A percentile compares a stretch with the other conserved stretches of the same genome.
phyloP scores from a whole-genome alignment of 1,284 basidiomycete genomes.

The Naganishia sp. region DNA sequence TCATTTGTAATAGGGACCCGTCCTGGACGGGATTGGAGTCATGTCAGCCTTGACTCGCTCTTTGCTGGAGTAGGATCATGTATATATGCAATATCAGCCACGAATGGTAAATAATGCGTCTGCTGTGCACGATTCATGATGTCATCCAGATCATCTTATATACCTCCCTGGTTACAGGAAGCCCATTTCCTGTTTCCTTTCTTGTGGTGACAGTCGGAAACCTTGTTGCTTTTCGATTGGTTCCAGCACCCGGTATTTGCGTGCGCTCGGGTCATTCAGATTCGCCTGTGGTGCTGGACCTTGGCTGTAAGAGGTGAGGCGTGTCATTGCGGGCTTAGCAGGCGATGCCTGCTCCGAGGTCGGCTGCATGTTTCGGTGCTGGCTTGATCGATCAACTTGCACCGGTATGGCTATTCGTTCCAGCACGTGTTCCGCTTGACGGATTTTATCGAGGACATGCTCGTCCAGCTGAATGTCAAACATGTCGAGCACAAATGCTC shows the following conservation, averaged over 20 bases:
- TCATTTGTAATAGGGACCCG: neutral
- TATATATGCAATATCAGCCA: no score
- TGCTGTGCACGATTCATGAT: no score
- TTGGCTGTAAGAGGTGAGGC: constrained; percentile 1
- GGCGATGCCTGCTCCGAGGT: neutral
- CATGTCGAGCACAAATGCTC: constrained; percentile 87
- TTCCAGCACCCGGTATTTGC: neutral
- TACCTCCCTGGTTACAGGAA: no score
- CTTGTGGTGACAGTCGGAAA: neutral
- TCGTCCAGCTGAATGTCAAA: constrained; percentile 73
- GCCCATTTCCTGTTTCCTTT: no score
- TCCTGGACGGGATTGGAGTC: no score
- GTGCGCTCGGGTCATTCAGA: constrained; percentile 3
- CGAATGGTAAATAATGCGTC: no score
- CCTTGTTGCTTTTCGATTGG: constrained; percentile 13
- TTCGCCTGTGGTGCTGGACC: neutral
- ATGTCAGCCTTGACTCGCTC: no score
- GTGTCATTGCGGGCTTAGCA: neutral
- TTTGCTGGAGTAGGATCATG: no score
- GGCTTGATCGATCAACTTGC: neutral
- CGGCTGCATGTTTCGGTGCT: neutral
- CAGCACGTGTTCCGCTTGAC: constrained; percentile 11
- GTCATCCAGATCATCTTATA: no score
- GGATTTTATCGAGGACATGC: constrained; percentile 16
- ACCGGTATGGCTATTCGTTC: neutral